A percentile compares a stretch with the other conserved stretches of the same genome.
Evolutionary conservation across 1,284 basidiomycete genomes (phyloP).

Genomic region (Austroboletus niveus): DNA sequence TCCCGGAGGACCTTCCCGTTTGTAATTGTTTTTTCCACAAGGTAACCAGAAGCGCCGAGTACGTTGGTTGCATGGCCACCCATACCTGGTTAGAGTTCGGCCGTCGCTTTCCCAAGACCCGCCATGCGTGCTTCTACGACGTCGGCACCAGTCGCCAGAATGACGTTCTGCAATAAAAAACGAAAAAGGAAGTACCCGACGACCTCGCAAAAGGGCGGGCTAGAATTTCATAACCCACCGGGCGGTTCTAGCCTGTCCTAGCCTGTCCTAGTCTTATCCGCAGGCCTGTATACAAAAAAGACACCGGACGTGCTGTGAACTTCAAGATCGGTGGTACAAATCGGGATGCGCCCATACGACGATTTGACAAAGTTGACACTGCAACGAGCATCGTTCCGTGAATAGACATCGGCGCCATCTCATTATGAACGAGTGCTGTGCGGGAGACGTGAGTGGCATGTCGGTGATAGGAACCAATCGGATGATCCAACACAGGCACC

Average conservation of each 20-base stretch:
- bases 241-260: too few relatives aligned
- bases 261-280: conserved; percentile 39
- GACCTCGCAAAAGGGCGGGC: conserved; percentile 28
- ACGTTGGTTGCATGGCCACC: too few relatives aligned
- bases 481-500: conserved; percentile 78
- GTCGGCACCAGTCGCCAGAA: too few relatives aligned
- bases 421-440: conserved; percentile 36
- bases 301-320: conserved; percentile 51
- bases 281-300: conserved; percentile 70
- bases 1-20: too few relatives aligned
- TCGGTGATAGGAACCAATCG: conserved; percentile 33
- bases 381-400: conserved; percentile 68
- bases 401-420: conserved; percentile 73
- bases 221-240: conserved; percentile 33
- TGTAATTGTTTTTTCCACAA: too few relatives aligned
- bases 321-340: conserved; percentile 17
- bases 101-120: too few relatives aligned
- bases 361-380: conserved; percentile 68
- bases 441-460: not conserved
- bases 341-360: conserved; percentile 15
- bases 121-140: too few relatives aligned
- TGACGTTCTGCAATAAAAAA: too few relatives aligned
- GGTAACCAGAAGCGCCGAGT: too few relatives aligned
- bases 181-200: too few relatives aligned
- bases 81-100: too few relatives aligned